Conservation (phyloP, 2,329 filamentous ascomycete genomes). For the Alternaria sp. region DNA sequence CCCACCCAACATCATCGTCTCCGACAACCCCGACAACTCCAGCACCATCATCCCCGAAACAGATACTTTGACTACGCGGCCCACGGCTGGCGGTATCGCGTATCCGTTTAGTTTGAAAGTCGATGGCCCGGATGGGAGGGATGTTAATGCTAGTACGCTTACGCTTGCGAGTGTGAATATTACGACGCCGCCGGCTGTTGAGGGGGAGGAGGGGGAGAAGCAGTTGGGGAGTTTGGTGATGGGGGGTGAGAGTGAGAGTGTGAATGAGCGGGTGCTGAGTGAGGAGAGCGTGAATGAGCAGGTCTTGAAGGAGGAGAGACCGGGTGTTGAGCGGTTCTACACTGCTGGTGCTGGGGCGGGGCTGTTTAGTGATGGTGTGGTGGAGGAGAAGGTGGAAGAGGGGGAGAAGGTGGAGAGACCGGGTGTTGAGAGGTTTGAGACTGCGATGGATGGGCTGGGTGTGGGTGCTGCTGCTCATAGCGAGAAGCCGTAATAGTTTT, state of each 20-base stretch:
- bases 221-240: conserved; percentile 6
- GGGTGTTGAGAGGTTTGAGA: conserved; percentile 63
- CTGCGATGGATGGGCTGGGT: conserved; percentile 48
- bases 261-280: conserved; percentile 12
- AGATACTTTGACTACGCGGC: conserved; percentile 65
- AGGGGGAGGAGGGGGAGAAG: conserved; percentile 19
- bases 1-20: conserved; percentile 26
- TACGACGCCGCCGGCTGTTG: conserved; percentile 25
- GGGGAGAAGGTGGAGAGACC: conserved; percentile 28
- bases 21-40: conserved; percentile 33
- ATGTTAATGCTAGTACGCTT: conserved; percentile 72
- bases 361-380: conserved; percentile 22
- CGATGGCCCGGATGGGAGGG: conserved; percentile 39
- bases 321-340: conserved; percentile 60
- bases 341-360: conserved; percentile 53
- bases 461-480: conserved; percentile 6
- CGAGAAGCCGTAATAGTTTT: not conserved
- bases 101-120: conserved; percentile 75
- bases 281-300: conserved; percentile 14
- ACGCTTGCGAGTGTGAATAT: conserved; percentile 59
- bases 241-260: conserved; percentile 1
- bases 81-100: conserved; percentile 72
- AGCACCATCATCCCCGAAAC: conserved; percentile 54
- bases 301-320: conserved; percentile 17
- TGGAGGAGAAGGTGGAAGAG: not conserved